Evolutionary conservation across 371 early-diverging fungal genomes (phyloP).

Genomic region (Saksenaea oblongispora): DNA sequence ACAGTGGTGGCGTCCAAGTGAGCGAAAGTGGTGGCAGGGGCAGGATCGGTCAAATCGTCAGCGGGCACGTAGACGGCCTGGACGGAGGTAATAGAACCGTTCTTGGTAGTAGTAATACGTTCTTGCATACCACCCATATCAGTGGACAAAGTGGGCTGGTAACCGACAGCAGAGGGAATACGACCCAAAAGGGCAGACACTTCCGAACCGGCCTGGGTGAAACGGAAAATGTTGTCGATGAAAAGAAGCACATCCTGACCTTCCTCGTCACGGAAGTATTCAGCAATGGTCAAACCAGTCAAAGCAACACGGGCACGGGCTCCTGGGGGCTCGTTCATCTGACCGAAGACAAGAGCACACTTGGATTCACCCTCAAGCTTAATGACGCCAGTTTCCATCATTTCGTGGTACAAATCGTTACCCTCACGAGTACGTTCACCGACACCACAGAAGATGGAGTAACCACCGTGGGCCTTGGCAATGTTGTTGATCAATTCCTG

Average conservation of each 20-base stretch:
- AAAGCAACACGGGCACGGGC: slow-evolving; percentile 99
- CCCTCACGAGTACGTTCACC: slow-evolving; percentile 98
- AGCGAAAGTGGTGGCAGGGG: slow-evolving; percentile 95
- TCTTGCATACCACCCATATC: slow-evolving; percentile 99
- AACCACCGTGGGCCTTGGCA: slow-evolving; percentile 96
- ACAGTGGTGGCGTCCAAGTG: slow-evolving; percentile 98
- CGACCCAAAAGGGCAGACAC: slow-evolving; percentile 98
- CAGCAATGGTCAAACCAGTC: slow-evolving; percentile 97
- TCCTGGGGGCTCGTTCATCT: slow-evolving; percentile 99
- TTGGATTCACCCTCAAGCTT: slow-evolving; percentile 92
- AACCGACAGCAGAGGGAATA: slow-evolving; percentile 95
- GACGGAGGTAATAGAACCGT: slow-evolving; percentile 96
- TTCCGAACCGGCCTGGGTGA: slow-evolving; percentile 93
- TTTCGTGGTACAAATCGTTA: slow-evolving; percentile 98
- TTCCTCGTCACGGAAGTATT: slow-evolving; percentile 99
- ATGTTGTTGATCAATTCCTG: slow-evolving; percentile 97
- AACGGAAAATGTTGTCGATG: slow-evolving; percentile 99
- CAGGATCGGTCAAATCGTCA: slow-evolving; percentile 97
- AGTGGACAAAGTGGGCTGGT: slow-evolving; percentile 94
- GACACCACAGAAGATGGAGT: slow-evolving; percentile 96
- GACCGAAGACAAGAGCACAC: slow-evolving; percentile 96
- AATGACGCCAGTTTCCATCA: slow-evolving; percentile 93
- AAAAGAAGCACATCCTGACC: slow-evolving; percentile 99
- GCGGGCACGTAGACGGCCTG: slow-evolving; percentile 96
- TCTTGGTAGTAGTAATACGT: slow-evolving; percentile 98